Percentiles rank a stretch among this genome's conserved stretches.
Conservation (phyloP, 2,329 filamentous ascomycete genomes). For the Fusarium concolor region DNA sequence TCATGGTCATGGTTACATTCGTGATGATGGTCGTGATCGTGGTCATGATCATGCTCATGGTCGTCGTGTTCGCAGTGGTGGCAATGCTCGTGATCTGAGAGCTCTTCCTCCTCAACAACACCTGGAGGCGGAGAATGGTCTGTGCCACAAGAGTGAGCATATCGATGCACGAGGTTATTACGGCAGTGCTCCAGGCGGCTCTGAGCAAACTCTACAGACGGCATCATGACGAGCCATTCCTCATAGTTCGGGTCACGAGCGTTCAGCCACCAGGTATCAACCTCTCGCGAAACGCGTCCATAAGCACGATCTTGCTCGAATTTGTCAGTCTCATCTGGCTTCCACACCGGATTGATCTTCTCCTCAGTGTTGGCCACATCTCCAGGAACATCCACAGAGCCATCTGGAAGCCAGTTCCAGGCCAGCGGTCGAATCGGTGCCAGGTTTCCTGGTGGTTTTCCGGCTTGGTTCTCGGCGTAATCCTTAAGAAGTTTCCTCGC, state of each 20-base stretch:
- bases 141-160: constrained; percentile 59
- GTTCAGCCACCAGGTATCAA: constrained; percentile 73
- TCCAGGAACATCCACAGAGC: constrained; percentile 45
- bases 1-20: constrained; percentile 49
- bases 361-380: constrained; percentile 54
- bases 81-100: constrained; percentile 54
- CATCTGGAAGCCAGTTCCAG: constrained; percentile 66
- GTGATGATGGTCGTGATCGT: constrained; percentile 45
- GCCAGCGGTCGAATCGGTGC: constrained; percentile 63
- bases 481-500: constrained; percentile 66
- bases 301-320: constrained; percentile 70
- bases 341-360: constrained; percentile 62
- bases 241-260: constrained; percentile 71
- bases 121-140: constrained; percentile 55
- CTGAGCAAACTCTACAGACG: constrained; percentile 69
- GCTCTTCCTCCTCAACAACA: constrained; percentile 53
- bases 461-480: constrained; percentile 63
- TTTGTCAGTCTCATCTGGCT: constrained; percentile 65
- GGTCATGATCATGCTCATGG: constrained; percentile 33
- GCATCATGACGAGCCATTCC: constrained; percentile 69
- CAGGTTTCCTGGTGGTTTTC: constrained; percentile 62
- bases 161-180: constrained; percentile 68
- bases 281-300: constrained; percentile 71
- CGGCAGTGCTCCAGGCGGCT: constrained; percentile 69
- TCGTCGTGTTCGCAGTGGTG: constrained; percentile 48